phyloP scores from a whole-genome alignment of 495 filamentous ascomycete species.

The Xylaria acuta region DNA sequence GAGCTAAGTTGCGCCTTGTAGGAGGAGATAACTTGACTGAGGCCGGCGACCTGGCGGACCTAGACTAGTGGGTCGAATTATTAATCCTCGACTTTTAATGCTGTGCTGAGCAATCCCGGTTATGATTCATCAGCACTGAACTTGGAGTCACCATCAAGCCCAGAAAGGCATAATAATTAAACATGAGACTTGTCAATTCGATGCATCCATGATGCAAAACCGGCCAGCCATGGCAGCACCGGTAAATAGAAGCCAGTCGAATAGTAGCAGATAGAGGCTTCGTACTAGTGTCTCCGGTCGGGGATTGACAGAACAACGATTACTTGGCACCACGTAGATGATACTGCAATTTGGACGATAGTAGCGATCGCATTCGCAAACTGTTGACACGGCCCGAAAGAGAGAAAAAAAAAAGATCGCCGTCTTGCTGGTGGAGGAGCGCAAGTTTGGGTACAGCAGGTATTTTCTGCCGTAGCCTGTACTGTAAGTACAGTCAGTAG shows the following conservation, averaged over 20 bases:
- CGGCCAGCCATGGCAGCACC: neutral
- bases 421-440: constrained; percentile 3
- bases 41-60: neutral
- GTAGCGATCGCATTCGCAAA: constrained; percentile 13
- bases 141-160: constrained; percentile 27
- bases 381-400: constrained; percentile 17
- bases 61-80: constrained; percentile 26
- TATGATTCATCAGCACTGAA: constrained; percentile 30
- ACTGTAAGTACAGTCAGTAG: neutral
- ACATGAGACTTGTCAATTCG: constrained; percentile 8
- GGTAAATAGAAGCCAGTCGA: neutral
- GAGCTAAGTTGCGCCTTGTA: constrained; percentile 20
- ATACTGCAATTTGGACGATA: neutral
- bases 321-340: constrained; percentile 13
- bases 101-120: constrained; percentile 26
- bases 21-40: constrained; percentile 19
- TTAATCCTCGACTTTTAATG: constrained; percentile 18
- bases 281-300: constrained; percentile 8
- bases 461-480: neutral
- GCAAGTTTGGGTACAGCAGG: neutral
- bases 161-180: constrained; percentile 17
- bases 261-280: neutral
- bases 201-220: constrained; percentile 6
- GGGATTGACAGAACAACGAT: neutral
- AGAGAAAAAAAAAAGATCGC: constrained; percentile 3